A percentile compares a stretch with the other conserved stretches of the same genome.
phyloP scores from a whole-genome alignment of 2,329 filamentous ascomycete species.

The Trichoderma harzianum region DNA sequence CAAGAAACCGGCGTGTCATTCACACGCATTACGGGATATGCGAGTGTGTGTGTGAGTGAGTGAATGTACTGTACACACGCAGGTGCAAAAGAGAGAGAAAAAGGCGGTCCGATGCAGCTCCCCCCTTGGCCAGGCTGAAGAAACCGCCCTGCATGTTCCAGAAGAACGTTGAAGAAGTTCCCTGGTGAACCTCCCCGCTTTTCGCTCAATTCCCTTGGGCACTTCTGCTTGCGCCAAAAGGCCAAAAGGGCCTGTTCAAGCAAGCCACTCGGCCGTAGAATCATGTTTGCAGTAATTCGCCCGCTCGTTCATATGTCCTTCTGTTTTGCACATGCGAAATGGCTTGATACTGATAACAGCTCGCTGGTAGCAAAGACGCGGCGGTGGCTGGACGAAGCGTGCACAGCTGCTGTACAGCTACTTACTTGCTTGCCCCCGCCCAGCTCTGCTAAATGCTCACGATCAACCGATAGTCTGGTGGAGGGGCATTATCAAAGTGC shows the following conservation, averaged over 20 bases:
- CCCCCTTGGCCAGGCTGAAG: conserved; percentile 10
- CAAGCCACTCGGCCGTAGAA: not conserved
- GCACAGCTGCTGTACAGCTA: not conserved
- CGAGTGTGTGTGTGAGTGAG: not conserved
- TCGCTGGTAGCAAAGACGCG: not conserved
- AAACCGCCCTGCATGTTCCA: conserved; percentile 16
- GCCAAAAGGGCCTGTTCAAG: not conserved
- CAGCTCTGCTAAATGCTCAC: conserved; percentile 5
- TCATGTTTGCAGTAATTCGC: not conserved
- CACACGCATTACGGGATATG: not conserved
- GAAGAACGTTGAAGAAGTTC: not conserved
- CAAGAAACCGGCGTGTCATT: not conserved
- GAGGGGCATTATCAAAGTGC: not conserved
- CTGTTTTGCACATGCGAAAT: not conserved
- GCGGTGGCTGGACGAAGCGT: not conserved
- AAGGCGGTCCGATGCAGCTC: conserved; percentile 1
- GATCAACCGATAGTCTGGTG: not conserved
- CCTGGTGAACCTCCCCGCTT: not conserved
- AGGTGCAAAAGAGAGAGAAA: not conserved
- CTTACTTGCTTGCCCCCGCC: not conserved
- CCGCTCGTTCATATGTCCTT: not conserved
- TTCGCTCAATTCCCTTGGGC: not conserved
- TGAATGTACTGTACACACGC: not conserved
- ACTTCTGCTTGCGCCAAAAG: not conserved
- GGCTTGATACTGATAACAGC: not conserved